These are phyloP conservation scores for Solanum pennellii DNA, from an alignment of 257 asterid genomes.

Conservation along the genomic window DNA sequence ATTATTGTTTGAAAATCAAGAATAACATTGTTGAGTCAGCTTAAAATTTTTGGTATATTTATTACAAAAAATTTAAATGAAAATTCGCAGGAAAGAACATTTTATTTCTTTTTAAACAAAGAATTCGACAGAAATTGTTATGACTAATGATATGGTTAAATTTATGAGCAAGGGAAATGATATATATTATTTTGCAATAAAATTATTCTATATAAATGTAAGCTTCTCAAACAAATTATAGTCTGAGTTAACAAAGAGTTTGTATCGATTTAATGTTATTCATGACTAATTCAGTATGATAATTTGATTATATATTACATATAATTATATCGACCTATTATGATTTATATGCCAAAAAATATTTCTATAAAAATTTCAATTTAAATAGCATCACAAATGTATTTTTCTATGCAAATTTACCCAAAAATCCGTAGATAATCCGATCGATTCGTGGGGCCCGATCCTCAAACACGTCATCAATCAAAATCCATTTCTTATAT, in stretches of 20 bases:
- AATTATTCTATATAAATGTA: neutral
- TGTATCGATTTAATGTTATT: neutral
- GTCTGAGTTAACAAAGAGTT: neutral
- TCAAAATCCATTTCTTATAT: neutral
- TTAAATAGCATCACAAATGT: neutral
- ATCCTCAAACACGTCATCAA: neutral
- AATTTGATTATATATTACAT: neutral
- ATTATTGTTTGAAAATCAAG: neutral
- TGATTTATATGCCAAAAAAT: neutral
- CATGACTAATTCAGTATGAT: accelerated
- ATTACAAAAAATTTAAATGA: neutral
- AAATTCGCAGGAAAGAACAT: neutral
- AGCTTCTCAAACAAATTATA: neutral
- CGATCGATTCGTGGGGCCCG: neutral
- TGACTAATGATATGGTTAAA: neutral
- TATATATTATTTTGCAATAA: neutral
- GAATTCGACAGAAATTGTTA: neutral
- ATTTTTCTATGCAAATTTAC: neutral
- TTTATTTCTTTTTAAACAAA: neutral
- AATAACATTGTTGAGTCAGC: neutral
- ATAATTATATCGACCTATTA: neutral
- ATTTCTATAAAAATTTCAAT: neutral
- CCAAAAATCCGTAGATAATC: neutral
- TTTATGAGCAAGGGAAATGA: neutral
- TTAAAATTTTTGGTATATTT: neutral